phyloP scores from a whole-genome alignment of 805 yeast species.

The Starmerella tilneyi region DNA sequence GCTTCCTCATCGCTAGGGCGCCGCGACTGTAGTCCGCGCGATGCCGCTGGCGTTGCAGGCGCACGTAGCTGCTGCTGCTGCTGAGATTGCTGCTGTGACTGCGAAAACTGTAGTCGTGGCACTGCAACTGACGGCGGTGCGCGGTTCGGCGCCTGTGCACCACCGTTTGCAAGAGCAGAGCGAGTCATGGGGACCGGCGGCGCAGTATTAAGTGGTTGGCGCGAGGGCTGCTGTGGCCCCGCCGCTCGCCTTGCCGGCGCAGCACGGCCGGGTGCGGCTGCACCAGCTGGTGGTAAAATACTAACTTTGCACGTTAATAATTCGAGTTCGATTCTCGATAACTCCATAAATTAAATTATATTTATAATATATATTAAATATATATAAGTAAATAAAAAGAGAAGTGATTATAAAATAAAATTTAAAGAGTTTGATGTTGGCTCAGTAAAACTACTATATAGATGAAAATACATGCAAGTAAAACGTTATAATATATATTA shows the following conservation, averaged over 20 bases:
- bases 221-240: too few species aligned
- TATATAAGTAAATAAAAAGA: background rate
- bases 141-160: background rate
- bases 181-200: too few species aligned
- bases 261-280: too few species aligned
- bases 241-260: too few species aligned
- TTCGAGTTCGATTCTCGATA: background rate
- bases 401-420: conserved; percentile 2
- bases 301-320: conserved; percentile 4
- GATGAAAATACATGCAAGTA: conserved; percentile 4
- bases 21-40: background rate
- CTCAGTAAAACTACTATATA: conserved; percentile 4
- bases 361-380: background rate
- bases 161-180: too few species aligned
- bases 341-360: background rate
- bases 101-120: background rate
- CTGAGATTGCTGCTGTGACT: background rate
- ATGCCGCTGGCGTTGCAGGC: background rate
- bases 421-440: conserved; percentile 3
- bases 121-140: background rate
- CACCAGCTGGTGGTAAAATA: conserved; percentile 3
- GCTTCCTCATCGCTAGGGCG: background rate
- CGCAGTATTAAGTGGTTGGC: too few species aligned
- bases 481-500: background rate
- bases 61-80: conserved; percentile 1